Evolutionary conservation across 2,329 filamentous ascomycete genomes (phyloP).

Genomic region (Pestalotiopsis sp.): DNA sequence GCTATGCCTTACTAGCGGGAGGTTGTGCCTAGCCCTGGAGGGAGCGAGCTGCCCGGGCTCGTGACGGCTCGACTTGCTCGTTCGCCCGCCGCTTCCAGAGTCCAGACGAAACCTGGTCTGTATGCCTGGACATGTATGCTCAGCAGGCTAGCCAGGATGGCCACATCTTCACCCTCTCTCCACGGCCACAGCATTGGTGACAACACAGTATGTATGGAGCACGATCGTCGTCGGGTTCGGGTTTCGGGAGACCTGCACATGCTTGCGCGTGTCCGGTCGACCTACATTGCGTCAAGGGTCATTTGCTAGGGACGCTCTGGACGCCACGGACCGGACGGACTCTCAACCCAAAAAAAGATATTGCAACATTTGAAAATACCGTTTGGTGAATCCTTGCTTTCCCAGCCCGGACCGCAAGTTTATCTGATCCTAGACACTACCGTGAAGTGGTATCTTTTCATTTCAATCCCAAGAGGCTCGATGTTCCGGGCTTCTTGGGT

Average conservation of each 20-base stretch:
- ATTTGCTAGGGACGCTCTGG: not conserved
- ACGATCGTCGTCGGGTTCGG: not conserved
- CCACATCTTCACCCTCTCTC: no score
- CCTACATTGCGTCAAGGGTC: constrained; percentile 4
- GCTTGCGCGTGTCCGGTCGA: not conserved
- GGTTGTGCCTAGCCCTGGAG: not conserved
- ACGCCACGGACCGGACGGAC: not conserved
- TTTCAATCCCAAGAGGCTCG: not conserved
- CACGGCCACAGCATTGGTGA: not conserved
- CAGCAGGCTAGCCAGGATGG: no score
- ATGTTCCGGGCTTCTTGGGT: not conserved
- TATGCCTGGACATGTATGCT: no score
- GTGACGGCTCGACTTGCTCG: not conserved
- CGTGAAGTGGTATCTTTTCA: not conserved
- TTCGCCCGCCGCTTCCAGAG: not conserved
- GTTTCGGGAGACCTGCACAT: not conserved
- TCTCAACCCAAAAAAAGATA: not conserved
- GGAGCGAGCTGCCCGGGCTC: not conserved
- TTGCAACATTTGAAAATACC: not conserved
- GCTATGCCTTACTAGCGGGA: not conserved
- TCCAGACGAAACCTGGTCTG: no score
- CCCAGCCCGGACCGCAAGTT: constrained; percentile 6
- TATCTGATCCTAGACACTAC: not conserved
- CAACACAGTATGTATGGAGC: not conserved
- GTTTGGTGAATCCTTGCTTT: constrained; percentile 5